Percentiles rank a stretch among this genome's conserved stretches.
phyloP scores from a whole-genome alignment of 371 early-diverging fungal species.

The Mortierella sp. region DNA sequence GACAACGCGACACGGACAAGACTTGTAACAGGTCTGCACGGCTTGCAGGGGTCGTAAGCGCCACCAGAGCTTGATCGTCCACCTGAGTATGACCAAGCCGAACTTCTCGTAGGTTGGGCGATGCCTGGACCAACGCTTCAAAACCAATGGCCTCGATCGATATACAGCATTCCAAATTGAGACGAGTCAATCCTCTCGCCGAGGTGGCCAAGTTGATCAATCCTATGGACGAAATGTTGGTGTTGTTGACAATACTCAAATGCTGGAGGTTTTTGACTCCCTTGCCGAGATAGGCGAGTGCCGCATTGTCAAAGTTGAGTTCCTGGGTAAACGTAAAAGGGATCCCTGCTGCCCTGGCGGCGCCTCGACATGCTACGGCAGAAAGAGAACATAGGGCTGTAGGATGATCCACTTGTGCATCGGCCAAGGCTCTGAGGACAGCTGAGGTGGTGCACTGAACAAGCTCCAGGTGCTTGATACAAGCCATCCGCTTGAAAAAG shows the following conservation, averaged over 20 bases:
- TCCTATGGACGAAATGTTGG: slow-evolving; percentile 1
- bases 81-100: neutral
- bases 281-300: neutral
- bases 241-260: slow-evolving; percentile 3
- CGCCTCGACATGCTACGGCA: neutral
- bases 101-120: neutral
- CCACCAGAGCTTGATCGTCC: neutral
- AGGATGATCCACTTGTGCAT: neutral
- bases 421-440: slow-evolving; percentile 3
- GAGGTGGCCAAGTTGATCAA: neutral
- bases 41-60: slow-evolving; percentile 1
- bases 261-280: neutral
- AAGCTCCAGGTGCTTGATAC: slow-evolving; percentile 13
- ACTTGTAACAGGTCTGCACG: slow-evolving; percentile 6
- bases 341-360: too few relatives aligned
- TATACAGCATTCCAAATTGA: slow-evolving; percentile 10
- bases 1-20: neutral
- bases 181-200: slow-evolving; percentile 3
- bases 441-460: neutral
- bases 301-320: slow-evolving; percentile 8
- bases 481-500: slow-evolving; percentile 10
- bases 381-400: neutral
- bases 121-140: slow-evolving; percentile 11
- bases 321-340: neutral
- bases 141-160: slow-evolving; percentile 6